phyloP scores from a whole-genome alignment of 2,329 filamentous ascomycete genomes.

The Aspergillus flavus region DNA sequence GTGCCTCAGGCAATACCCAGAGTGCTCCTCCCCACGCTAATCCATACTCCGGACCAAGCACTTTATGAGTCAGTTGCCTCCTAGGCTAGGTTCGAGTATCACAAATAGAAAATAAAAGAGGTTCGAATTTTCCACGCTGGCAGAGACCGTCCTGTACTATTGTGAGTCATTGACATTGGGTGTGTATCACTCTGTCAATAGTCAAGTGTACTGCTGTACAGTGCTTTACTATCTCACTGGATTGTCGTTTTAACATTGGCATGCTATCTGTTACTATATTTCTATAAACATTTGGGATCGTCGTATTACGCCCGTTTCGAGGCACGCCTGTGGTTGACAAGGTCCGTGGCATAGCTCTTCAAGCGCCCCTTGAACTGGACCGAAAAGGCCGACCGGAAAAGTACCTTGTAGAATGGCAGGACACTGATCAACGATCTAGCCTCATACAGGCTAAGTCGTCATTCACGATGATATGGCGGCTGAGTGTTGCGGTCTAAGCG shows the following conservation, averaged over 20 bases:
- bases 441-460: neutral
- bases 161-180: neutral
- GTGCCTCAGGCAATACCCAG: neutral
- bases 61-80: neutral
- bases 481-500: neutral
- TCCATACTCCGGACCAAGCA: neutral
- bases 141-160: neutral
- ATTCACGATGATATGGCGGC: neutral
- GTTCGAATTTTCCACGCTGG: neutral
- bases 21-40: neutral
- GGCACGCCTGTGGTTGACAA: neutral
- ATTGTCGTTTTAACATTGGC: neutral
- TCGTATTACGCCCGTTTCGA: neutral
- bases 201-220: neutral
- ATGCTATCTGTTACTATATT: neutral
- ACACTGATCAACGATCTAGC: neutral
- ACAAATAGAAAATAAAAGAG: neutral
- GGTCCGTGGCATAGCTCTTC: neutral
- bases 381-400: neutral
- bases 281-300: neutral
- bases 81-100: neutral
- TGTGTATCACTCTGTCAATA: neutral
- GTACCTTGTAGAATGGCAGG: neutral
- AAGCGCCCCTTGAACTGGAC: neutral
- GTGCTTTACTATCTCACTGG: neutral